Evolutionary conservation across 495 filamentous ascomycete species (phyloP), one percentile per base, ranked within the genome.

Genomic region (Penicillium crystallinum): DNA sequence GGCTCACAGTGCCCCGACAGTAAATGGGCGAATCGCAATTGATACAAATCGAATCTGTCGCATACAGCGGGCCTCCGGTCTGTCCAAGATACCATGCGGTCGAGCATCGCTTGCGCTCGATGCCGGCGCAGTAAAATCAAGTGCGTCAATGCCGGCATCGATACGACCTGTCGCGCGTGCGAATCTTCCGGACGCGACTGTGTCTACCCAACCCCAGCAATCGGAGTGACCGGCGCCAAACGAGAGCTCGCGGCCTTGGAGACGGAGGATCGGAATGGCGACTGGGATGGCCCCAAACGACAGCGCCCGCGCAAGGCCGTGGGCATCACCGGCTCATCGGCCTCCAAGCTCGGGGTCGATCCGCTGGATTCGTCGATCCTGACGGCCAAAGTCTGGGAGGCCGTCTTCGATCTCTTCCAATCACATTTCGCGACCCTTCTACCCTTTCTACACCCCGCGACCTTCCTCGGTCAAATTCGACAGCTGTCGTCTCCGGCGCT

Each of bases 91-190:
- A 70, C 23, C 49, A 86, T 90, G 82, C 78, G 88, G 47, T 90
- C 87, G 42, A 88, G 84, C 56, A 90, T 92, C 56, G 88, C 88
- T 55, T 92, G 88, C 68, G 78, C 80, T 52, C 77, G 83, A 44
- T 92, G 88, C 72, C 81, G 88, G 49, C 84, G 86, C 63, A 88
- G 84, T 66, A 92, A 92, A 66, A 86, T 91, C 67, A 92, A 91
- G 73, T 88, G 78, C 66, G 84, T 90, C 72, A 95, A 95, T 70
- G 77, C 75, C 59, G 88, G 88, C 45, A 82, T 84, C 47, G 78
- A 81, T 55, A 84, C 82, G 17, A 85, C 81, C 19, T 95, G 90
- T 70, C 83, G 86, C 52, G 85, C 85, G 6, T 95, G 90, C 64
- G 79, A 89, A 60, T 79, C 81, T 47, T 84, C 83, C 37, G 85